phyloP scores from a whole-genome alignment of 768 basidiomycete species.

The Tricholoma terreum region DNA sequence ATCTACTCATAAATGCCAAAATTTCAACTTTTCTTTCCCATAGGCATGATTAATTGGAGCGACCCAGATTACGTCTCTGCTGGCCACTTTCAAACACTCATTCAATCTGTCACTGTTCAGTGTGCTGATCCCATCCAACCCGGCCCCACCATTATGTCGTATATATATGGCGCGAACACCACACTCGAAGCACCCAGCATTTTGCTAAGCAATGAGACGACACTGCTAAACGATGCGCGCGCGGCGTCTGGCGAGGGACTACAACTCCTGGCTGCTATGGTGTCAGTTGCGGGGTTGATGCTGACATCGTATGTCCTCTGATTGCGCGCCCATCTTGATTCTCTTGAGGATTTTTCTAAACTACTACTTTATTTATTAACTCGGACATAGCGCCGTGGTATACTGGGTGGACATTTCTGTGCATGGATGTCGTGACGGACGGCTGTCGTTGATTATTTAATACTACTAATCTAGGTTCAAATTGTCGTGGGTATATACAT shows the following conservation, averaged over 20 bases:
- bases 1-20: background rate
- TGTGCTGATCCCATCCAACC: slow-evolving; percentile 52
- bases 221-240: slow-evolving; percentile 47
- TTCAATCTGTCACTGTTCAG: slow-evolving; percentile 59
- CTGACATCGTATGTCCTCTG: slow-evolving; percentile 18
- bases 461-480: too few relatives aligned
- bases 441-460: too few relatives aligned
- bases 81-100: slow-evolving; percentile 69
- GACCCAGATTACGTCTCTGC: slow-evolving; percentile 75
- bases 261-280: slow-evolving; percentile 17
- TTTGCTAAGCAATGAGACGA: slow-evolving; percentile 55
- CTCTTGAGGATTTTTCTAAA: too few relatives aligned
- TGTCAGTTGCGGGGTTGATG: slow-evolving; percentile 23
- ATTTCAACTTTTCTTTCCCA: background rate
- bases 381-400: too few relatives aligned
- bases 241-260: slow-evolving; percentile 4
- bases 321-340: too few relatives aligned
- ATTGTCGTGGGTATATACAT: too few relatives aligned
- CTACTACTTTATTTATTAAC: too few relatives aligned
- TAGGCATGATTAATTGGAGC: slow-evolving; percentile 73
- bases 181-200: slow-evolving; percentile 52
- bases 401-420: too few relatives aligned
- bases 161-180: slow-evolving; percentile 59
- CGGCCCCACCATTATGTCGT: slow-evolving; percentile 51
- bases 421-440: too few relatives aligned